A percentile compares a stretch with the other conserved stretches of the same genome.
These are phyloP conservation scores for Trichoderma virens DNA, from an alignment of 495 filamentous ascomycete genomes.

Conservation along the genomic window DNA sequence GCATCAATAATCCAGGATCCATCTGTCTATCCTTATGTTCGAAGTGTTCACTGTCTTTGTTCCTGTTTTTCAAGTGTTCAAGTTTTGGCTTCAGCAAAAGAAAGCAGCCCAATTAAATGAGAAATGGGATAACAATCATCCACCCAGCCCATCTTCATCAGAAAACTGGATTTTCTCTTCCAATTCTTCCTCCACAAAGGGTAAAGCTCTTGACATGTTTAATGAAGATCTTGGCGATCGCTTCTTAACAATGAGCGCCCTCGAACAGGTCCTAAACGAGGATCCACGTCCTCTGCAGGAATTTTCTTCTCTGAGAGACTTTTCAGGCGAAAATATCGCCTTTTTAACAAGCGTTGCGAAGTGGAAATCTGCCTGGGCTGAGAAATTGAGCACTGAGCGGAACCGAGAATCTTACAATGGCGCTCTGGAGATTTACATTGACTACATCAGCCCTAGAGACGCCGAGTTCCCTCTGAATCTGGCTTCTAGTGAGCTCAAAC, in stretches of 20 bases:
- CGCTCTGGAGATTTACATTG: slow-evolving; percentile 50
- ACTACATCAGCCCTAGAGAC: slow-evolving; percentile 44
- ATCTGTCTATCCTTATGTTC: slow-evolving; percentile 31
- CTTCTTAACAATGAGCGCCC: slow-evolving; percentile 49
- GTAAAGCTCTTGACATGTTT: slow-evolving; percentile 27
- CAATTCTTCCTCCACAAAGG: slow-evolving; percentile 17
- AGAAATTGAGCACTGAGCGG: slow-evolving; percentile 14
- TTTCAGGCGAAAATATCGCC: slow-evolving; percentile 61
- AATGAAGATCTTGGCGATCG: slow-evolving; percentile 23
- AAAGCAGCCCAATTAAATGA: slow-evolving; percentile 20
- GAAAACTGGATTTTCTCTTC: not conserved
- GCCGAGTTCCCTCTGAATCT: slow-evolving; percentile 60
- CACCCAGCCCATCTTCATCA: not conserved
- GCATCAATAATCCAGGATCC: slow-evolving; percentile 17
- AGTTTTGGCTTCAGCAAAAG: slow-evolving; percentile 20
- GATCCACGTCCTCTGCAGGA: slow-evolving; percentile 47
- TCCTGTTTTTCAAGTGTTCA: slow-evolving; percentile 31
- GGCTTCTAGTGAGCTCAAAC: slow-evolving; percentile 22
- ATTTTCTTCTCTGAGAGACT: slow-evolving; percentile 54
- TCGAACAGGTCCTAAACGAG: slow-evolving; percentile 49
- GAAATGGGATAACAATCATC: slow-evolving; percentile 18
- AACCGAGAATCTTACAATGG: slow-evolving; percentile 37
- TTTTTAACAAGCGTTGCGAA: slow-evolving; percentile 51
- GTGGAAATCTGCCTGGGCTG: slow-evolving; percentile 37
- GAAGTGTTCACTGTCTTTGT: slow-evolving; percentile 44